Percentiles rank a stretch among this genome's conserved stretches.
Evolutionary conservation across 768 basidiomycete species (phyloP).

Genomic region (Mycena epipterygia): DNA sequence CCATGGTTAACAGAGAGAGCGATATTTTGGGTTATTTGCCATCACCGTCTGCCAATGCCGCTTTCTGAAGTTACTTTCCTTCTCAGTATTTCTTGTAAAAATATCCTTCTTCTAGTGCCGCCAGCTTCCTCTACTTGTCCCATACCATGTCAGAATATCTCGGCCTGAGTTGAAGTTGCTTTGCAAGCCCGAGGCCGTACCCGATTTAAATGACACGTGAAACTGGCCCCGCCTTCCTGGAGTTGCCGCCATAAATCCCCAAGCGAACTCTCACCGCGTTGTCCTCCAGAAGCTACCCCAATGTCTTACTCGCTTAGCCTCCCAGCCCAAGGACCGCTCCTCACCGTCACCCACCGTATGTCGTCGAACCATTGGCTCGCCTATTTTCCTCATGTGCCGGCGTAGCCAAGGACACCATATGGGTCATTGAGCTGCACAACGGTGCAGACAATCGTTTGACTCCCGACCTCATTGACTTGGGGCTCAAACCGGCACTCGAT

Average conservation of each 20-base stretch:
- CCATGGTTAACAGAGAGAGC: constrained; percentile 11
- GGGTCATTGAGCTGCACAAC: constrained; percentile 88
- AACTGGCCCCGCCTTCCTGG: no score
- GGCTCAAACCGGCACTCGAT: constrained; percentile 79
- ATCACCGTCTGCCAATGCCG: background rate
- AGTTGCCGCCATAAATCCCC: no score
- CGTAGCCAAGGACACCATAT: constrained; percentile 70
- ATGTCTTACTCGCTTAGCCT: constrained; percentile 66
- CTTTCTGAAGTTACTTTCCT: background rate
- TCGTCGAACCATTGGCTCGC: background rate
- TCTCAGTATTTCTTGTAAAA: no score
- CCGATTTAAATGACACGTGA: no score
- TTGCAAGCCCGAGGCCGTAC: no score
- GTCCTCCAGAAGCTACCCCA: no score
- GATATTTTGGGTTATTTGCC: background rate
- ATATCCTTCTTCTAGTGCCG: no score
- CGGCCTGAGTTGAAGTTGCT: no score
- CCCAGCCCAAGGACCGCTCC: constrained; percentile 63
- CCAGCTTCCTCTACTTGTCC: no score
- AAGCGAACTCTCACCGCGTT: no score
- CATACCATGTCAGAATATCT: no score
- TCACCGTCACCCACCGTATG: constrained; percentile 80
- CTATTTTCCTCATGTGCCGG: background rate
- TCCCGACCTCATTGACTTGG: constrained; percentile 66
- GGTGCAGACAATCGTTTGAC: constrained; percentile 82